Percentiles rank a stretch among this genome's conserved stretches.
phyloP scores from a whole-genome alignment of 306 rosid genomes.

The Malus fusca region DNA sequence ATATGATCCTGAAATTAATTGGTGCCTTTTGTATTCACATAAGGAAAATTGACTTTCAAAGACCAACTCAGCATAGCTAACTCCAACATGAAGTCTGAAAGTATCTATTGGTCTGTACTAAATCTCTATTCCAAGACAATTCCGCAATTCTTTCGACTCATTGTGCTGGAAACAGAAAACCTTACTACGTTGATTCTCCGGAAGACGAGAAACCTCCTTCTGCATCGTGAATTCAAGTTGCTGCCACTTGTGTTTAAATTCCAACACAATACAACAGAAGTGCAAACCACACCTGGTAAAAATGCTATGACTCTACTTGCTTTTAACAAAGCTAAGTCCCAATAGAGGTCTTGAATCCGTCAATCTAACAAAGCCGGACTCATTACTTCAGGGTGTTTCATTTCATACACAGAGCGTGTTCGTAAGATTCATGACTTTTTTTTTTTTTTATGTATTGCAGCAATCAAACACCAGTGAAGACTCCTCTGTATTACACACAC shows the following conservation, averaged over 20 bases:
- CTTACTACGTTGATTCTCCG: background rate
- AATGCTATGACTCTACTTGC: background rate
- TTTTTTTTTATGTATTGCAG: background rate
- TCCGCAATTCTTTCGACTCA: background rate
- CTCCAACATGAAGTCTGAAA: background rate
- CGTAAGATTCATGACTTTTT: background rate
- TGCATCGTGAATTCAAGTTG: background rate
- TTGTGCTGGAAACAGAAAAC: background rate
- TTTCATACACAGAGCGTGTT: background rate
- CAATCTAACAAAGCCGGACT: background rate
- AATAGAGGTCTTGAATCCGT: background rate
- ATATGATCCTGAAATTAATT: background rate
- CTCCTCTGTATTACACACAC: background rate
- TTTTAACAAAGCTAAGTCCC: background rate
- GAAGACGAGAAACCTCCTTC: background rate
- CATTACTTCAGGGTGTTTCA: background rate
- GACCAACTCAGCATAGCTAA: background rate
- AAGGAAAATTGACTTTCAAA: background rate
- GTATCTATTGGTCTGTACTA: background rate
- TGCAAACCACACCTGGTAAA: background rate
- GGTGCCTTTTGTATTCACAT: background rate
- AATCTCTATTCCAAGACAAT: background rate
- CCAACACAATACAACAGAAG: background rate
- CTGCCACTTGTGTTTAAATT: background rate
- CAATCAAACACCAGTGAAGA: background rate